Percentiles rank a stretch among this genome's conserved stretches.
Evolutionary conservation across 345 rosid genomes (phyloP).

Genomic region (Hibiscus trionum): DNA sequence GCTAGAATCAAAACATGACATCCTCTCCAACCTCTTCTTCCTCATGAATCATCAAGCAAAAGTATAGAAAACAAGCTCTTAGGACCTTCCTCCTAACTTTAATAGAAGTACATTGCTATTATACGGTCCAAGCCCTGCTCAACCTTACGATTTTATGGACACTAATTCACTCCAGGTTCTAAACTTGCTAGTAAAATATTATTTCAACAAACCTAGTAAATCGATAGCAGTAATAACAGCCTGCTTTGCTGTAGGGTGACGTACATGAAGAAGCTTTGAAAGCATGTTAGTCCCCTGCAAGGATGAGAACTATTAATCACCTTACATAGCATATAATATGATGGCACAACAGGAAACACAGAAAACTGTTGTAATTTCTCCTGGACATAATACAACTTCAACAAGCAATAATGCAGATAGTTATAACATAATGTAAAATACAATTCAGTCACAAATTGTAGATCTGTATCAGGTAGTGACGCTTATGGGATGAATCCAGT

Average conservation of each 20-base stretch:
- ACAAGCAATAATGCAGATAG: not conserved
- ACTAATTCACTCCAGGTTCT: not conserved
- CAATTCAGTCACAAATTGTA: not conserved
- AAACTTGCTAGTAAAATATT: not conserved
- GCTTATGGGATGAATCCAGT: no score
- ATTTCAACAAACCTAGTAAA: conserved; percentile 60
- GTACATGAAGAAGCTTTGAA: conserved; percentile 93
- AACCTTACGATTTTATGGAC: not conserved
- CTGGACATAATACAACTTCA: conserved; percentile 6
- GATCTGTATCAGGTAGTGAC: no score
- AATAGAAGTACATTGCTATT: not conserved
- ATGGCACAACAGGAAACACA: conserved; percentile 1
- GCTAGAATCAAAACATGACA: not conserved
- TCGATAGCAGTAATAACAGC: conserved; percentile 97
- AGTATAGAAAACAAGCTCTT: not conserved
- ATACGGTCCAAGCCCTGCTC: not conserved
- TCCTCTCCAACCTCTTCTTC: conserved; percentile 1
- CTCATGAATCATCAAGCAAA: not conserved
- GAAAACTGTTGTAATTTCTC: conserved; percentile 6
- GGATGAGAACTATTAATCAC: conserved; percentile 19
- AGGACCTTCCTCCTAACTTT: not conserved
- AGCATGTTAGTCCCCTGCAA: conserved; percentile 97
- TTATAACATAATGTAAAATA: not conserved
- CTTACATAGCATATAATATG: conserved; percentile 11
- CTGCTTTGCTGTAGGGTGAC: conserved; percentile 85